Evolutionary conservation across 768 basidiomycete genomes (phyloP), one percentile per base, ranked within the genome.

Genomic region (Russula compacta): DNA sequence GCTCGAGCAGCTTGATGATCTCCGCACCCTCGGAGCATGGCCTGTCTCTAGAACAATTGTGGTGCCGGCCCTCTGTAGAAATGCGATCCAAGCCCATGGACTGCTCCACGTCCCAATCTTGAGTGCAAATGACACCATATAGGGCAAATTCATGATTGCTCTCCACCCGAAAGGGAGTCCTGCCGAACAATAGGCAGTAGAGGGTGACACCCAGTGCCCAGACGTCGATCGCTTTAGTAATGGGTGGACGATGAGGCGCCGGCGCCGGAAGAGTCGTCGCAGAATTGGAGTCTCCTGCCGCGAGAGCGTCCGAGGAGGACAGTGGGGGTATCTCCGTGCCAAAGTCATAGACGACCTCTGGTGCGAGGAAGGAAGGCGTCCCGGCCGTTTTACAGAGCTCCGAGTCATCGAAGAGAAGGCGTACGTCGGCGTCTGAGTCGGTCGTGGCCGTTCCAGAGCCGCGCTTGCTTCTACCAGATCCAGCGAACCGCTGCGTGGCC

Each of bases 171-270:
- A 94, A 98, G 1, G 95, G 95, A 1, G 87, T 83, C 58, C 76
- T 77, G 10, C 93, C 97, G 66, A 95, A 98, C 2, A 98, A 80
- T 49, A 98, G 81, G 70, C 94, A 95, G 73, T 92, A 98, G 5
- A 98, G 77, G 2, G 97, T 99, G 35, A 98, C 89, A 24, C 97
- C 97, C 2, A 99, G 81, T 0, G 97, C 95, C 97, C 97, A 99
- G 38, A 99, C 83, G 69, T 99, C 97, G 70, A 98, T 95, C 4
- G 92, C 86, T 71, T 94, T 92, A 43, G 92, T 92, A 54, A 97
- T 87, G 3, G 81, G 79, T 6, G 79, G 83, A 54, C 60, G 70
- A 60, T 68, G 76, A 55, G 63, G 70, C 53, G 63, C 54, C 3
- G 68, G 69, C 3, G 68, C 66, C 29, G 67, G 65, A 1, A 70